Conservation (phyloP, 202 grass and related monocot species). For the Carex sylvatica region DNA sequence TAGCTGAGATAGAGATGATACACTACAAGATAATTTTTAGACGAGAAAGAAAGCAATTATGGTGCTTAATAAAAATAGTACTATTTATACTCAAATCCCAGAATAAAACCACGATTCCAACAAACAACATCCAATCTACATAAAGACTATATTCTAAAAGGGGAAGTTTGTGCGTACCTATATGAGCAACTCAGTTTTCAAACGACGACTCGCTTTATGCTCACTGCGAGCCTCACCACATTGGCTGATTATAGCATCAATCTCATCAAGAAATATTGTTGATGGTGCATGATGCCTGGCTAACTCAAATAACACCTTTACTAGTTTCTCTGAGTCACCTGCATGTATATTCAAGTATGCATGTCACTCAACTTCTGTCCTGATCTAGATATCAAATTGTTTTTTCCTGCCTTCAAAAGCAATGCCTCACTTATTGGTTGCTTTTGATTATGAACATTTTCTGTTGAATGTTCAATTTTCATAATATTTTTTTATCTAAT, state of each 20-base stretch:
- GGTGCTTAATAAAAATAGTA: not conserved
- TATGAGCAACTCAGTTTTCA: conserved; percentile 94
- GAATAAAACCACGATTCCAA: not conserved
- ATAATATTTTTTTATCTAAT: not conserved
- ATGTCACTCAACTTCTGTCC: not conserved
- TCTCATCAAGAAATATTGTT: conserved; percentile 94
- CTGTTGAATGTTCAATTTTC: not conserved
- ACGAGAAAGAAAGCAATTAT: not conserved
- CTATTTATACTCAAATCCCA: not conserved
- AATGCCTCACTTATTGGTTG: not conserved
- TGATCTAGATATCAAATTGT: conserved; percentile 1
- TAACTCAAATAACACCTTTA: conserved; percentile 90
- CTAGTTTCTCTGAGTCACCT: conserved; percentile 96
- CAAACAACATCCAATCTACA: not conserved
- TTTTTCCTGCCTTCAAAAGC: not conserved
- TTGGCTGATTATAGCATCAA: conserved; percentile 89
- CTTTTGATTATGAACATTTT: not conserved
- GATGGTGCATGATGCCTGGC: conserved; percentile 94
- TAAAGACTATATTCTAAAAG: not conserved
- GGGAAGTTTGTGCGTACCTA: conserved; percentile 40
- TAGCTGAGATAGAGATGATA: conserved; percentile 2
- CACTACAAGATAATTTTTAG: not conserved
- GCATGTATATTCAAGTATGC: conserved; percentile 3
- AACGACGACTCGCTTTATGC: conserved; percentile 86
- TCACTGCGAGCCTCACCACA: conserved; percentile 91